Base-by-base conservation (phyloP, 2,329 filamentous ascomycete genomes). In the Diaporthe sp. region DNA sequence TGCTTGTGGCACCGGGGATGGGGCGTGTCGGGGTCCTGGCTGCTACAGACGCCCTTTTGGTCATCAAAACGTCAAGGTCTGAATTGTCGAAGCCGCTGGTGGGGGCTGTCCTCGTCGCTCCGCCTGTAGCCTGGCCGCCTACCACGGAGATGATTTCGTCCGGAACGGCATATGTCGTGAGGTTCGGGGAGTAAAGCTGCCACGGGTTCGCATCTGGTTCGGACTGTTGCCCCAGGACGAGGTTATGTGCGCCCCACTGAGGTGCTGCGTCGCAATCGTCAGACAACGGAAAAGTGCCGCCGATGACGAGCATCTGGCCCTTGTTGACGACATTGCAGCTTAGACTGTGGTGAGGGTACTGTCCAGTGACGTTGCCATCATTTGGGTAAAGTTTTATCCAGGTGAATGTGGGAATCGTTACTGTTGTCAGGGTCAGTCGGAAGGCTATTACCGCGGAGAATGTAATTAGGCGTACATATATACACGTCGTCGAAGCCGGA, bases 271-370 rank as follows among this genome's bases (percentile, higher is more conserved):
- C 90, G 77, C 90, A 92, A 8, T 83, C 78, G 47, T 85, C 81
- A 15, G 79, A 82, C 12, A 84, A 78, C 0, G 90, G 87, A 75
- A 92, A 91, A 60, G 85, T 87, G 25, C 91, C 91, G 30, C 91
- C 91, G 47, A 92, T 88, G 61, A 93, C 85, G 33, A 93, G 82
- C 88, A 93, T 92, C 80, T 93, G 91, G 6, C 87, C 85, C 60
- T 84, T 82, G 71, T 87, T 85, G 33, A 91, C 82, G 38, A 92
- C 87, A 78, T 90, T 90, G 79, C 90, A 92, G 47, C 86, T 89
- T 38, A 91, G 83, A 35, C 87, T 88, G 80, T 92, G 87, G 77
- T 91, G 89, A 19, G 86, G 86, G 50, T 83, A 84, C 52, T 79
- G 79, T 40, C 85, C 83, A 1, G 84, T 85, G 19, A 80, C 79